Conservation (phyloP, 345 rosid species). For the Conringia planisiliqua region DNA sequence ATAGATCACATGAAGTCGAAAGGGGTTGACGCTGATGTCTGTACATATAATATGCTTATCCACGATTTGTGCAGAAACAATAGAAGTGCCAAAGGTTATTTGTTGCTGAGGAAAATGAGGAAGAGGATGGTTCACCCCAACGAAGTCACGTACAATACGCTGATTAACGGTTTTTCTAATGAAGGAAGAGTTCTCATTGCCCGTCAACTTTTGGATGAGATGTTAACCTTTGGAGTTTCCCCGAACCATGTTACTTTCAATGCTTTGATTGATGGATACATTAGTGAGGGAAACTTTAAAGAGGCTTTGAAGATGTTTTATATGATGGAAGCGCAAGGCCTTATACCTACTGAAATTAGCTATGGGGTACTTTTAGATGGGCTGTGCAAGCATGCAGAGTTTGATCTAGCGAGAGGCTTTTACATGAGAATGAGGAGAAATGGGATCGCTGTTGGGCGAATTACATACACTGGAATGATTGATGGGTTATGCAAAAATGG, state of each 20-base stretch:
- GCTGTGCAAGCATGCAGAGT: slow-evolving; percentile 56
- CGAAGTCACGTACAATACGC: slow-evolving; percentile 70
- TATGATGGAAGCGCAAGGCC: slow-evolving; percentile 52
- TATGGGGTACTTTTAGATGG: slow-evolving; percentile 73
- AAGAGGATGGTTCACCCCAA: slow-evolving; percentile 59
- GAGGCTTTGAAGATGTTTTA: slow-evolving; percentile 63
- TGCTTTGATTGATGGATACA: slow-evolving; percentile 65
- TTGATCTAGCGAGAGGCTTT: slow-evolving; percentile 53
- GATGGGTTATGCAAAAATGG: slow-evolving; percentile 73
- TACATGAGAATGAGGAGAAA: slow-evolving; percentile 63
- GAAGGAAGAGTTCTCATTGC: slow-evolving; percentile 69
- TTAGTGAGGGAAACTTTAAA: slow-evolving; percentile 46
- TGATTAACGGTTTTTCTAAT: slow-evolving; percentile 65
- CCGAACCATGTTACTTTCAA: slow-evolving; percentile 65
- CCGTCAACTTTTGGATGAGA: slow-evolving; percentile 58
- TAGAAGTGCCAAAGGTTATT: slow-evolving; percentile 77
- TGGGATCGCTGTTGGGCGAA: slow-evolving; percentile 49
- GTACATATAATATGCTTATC: slow-evolving; percentile 78
- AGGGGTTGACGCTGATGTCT: slow-evolving; percentile 69
- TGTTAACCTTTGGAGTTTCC: slow-evolving; percentile 51
- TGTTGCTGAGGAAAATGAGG: slow-evolving; percentile 79
- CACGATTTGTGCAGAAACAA: slow-evolving; percentile 67
- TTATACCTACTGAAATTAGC: slow-evolving; percentile 57
- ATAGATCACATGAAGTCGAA: slow-evolving; percentile 64
- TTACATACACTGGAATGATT: slow-evolving; percentile 64